These are phyloP conservation scores for Taphrina betulina DNA, from an alignment of 1,139 yeast species.

Conservation along the genomic window DNA sequence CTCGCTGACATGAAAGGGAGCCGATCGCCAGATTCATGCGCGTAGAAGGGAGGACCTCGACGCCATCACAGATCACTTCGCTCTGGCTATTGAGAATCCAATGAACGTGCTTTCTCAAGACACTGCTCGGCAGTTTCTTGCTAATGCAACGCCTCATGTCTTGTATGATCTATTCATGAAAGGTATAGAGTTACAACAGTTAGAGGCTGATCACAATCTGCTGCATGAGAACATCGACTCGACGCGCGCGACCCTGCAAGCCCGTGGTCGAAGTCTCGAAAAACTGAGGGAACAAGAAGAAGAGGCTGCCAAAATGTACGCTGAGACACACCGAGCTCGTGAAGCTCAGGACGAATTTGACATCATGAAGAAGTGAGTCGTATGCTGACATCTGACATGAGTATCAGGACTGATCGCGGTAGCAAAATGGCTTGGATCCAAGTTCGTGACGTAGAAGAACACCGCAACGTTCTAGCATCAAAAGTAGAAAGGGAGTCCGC, in stretches of 20 bases:
- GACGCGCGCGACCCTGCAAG: conserved; percentile 28
- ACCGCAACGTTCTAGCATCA: conserved; percentile 1
- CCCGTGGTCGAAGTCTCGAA: conserved; percentile 23
- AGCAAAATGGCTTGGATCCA: conserved; percentile 33
- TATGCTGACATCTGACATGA: no score
- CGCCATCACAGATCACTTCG: conserved; percentile 65
- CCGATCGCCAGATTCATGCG: conserved; percentile 56
- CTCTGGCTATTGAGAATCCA: conserved; percentile 84
- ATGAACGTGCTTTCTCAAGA: conserved; percentile 92
- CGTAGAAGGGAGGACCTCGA: conserved; percentile 65
- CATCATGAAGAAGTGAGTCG: conserved; percentile 35
- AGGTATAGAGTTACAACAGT: conserved; percentile 66
- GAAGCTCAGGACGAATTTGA: conserved; percentile 29
- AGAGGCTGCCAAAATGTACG: conserved; percentile 43
- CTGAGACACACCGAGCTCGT: conserved; percentile 44
- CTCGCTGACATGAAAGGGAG: conserved; percentile 47
- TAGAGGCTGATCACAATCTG: conserved; percentile 46
- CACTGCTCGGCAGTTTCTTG: conserved; percentile 84
- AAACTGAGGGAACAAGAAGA: conserved; percentile 24
- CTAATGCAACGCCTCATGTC: conserved; percentile 66
- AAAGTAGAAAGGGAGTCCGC: conserved; percentile 2
- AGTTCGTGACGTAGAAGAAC: conserved; percentile 49
- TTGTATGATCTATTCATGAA: conserved; percentile 75
- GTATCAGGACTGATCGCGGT: no score
- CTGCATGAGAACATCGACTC: conserved; percentile 41